A percentile compares a stretch with the other conserved stretches of the same genome.
These are phyloP conservation scores for Phytophthora agathidicida DNA, from an alignment of 352 stramenopile species.

Conservation along the genomic window DNA sequence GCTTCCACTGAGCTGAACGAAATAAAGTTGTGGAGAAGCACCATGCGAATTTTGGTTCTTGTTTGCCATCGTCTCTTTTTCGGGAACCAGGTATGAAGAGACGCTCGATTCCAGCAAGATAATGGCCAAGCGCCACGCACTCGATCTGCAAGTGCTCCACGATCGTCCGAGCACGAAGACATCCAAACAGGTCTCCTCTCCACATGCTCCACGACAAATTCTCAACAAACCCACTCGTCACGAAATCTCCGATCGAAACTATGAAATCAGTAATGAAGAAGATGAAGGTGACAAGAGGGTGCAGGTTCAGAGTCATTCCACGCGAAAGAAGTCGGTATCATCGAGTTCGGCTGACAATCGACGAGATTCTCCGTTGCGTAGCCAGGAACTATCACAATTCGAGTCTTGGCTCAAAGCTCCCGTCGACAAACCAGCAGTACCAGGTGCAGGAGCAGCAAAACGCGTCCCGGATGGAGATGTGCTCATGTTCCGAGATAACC, in stretches of 20 bases:
- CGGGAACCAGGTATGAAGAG: conserved; percentile 27
- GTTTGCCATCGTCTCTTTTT: too few species aligned
- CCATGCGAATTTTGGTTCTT: too few species aligned
- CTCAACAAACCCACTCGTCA: neutral
- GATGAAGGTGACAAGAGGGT: neutral
- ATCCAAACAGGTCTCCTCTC: conserved; percentile 8
- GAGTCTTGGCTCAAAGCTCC: conserved; percentile 51
- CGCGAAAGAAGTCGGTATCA: neutral
- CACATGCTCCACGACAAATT: conserved; percentile 14
- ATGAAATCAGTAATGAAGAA: neutral
- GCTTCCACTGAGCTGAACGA: too few species aligned
- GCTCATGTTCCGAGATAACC: conserved; percentile 57
- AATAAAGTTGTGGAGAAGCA: too few species aligned
- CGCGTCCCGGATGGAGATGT: conserved; percentile 45
- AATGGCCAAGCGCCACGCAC: conserved; percentile 39
- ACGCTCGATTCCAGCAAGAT: neutral
- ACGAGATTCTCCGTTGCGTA: conserved; percentile 1
- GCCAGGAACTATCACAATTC: conserved; percentile 38
- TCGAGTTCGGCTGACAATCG: neutral
- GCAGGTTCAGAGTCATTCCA: neutral
- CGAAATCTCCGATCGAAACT: conserved; percentile 1
- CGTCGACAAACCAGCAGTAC: conserved; percentile 39
- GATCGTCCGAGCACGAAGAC: conserved; percentile 25
- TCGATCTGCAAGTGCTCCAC: conserved; percentile 29
- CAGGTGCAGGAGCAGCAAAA: conserved; percentile 53